These are phyloP conservation scores for Mallotus repandus DNA, from an alignment of 441 rosid species.

Conservation along the genomic window DNA sequence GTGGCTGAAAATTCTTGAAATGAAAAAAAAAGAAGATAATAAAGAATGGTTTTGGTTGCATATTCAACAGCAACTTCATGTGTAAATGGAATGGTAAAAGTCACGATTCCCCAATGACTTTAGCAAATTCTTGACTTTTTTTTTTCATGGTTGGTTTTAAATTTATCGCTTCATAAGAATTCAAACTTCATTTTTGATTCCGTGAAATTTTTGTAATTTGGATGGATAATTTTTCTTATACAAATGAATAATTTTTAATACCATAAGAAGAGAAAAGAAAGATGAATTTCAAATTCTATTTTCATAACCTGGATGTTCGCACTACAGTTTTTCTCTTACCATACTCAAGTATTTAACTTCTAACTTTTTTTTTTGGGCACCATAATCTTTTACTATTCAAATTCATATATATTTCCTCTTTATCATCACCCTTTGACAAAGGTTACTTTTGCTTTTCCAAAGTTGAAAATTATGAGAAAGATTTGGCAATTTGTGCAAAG, in stretches of 20 bases:
- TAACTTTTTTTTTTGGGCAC: too few relatives aligned
- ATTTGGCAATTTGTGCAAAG: background rate
- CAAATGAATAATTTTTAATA: too few relatives aligned
- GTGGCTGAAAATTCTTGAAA: background rate
- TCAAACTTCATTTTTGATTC: background rate
- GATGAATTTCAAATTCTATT: too few relatives aligned
- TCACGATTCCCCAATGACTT: constrained; percentile 23
- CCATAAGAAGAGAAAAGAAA: too few relatives aligned
- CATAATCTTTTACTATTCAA: background rate
- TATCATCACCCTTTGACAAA: background rate
- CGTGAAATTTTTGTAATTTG: background rate
- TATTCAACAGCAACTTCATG: constrained; percentile 19
- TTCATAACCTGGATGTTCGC: too few relatives aligned
- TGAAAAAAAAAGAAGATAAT: background rate
- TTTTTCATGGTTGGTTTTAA: background rate
- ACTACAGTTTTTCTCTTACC: too few relatives aligned
- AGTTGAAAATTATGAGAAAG: background rate
- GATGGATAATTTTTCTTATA: too few relatives aligned
- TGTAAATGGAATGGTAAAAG: constrained; percentile 11
- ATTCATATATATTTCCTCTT: too few relatives aligned
- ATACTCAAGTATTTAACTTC: too few relatives aligned
- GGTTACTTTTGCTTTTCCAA: background rate
- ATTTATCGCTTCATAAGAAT: background rate
- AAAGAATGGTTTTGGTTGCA: background rate
- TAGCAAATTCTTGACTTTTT: background rate